Base-by-base conservation (phyloP, 768 basidiomycete genomes). In the Pholiota conissans region DNA sequence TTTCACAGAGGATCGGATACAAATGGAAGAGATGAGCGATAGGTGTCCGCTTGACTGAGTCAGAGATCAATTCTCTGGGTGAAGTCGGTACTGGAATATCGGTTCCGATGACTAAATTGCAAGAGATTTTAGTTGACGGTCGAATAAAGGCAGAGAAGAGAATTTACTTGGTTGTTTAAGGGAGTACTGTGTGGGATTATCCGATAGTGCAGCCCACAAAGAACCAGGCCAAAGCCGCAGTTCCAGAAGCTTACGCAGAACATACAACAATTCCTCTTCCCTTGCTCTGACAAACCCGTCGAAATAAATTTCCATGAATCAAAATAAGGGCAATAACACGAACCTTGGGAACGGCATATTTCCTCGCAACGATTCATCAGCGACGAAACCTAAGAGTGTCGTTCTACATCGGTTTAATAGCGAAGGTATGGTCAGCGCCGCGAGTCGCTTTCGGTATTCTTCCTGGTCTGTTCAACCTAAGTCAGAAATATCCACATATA, bases 21-120 rank as follows among this genome's bases (percentile, higher is more conserved):
- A 96, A 87, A 67, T 94, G 87, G 79, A 96, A 96, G 10, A 98
- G 74, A 65, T 96, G 95, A 0, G 90, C 93, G 14, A 85, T 79
- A 0, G 84, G 70, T 1, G 95, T 95, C 0, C 90, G 84, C 62
- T 84, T 84, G 11, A 89, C 83, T 0, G 89, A 83, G 58, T 93
- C 86, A 0, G 86, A 77, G 20, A 95, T 79, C 3, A 91, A 74
- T 11, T 75, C 73, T 11, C 83, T 73, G 0, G 87, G 82, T 1
- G 78, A 70, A 16, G 82, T 66, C 1, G 76, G 74, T 42, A 70
- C 85, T 32, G 68, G 58, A n/a, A 63, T 52, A 75, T 71, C 62
- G 68, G 76, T 71, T 52, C 30, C 61, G 22, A 61, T 49, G n/a
- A 58, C 61, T 63, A 61, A 10, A 40, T 14, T 29, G 55, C 45